These are phyloP conservation scores for Schwanniomyces occidentalis DNA, from an alignment of 805 yeast genomes.

Conservation along the genomic window DNA sequence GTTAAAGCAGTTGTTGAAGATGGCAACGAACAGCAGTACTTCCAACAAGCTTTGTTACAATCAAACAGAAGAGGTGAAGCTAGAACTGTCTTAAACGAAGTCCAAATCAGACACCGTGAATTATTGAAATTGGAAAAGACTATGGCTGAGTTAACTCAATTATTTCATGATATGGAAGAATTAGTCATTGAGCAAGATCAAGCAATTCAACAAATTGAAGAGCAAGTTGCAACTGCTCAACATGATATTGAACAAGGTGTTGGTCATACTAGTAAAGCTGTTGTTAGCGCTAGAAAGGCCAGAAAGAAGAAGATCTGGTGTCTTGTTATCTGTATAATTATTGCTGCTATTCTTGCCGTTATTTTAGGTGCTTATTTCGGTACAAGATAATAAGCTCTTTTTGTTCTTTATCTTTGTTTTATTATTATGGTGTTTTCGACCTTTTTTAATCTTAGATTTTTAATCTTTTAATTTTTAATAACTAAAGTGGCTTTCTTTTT, in stretches of 20 bases:
- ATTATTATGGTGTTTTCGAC: no score
- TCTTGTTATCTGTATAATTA: conserved; percentile 58
- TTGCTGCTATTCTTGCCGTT: conserved; percentile 64
- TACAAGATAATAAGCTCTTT: conserved; percentile 12
- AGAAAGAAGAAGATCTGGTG: conserved; percentile 92
- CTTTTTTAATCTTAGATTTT: no score
- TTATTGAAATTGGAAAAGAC: conserved; percentile 91
- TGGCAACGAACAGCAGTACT: conserved; percentile 83
- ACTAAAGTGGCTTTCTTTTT: no score
- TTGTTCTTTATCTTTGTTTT: no score
- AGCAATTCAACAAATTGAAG: conserved; percentile 77
- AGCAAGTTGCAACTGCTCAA: conserved; percentile 80
- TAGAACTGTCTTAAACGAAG: conserved; percentile 90
- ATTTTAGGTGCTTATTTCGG: conserved; percentile 65
- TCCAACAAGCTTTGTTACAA: conserved; percentile 87
- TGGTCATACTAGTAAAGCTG: conserved; percentile 90
- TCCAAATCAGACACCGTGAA: conserved; percentile 93
- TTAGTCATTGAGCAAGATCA: conserved; percentile 94
- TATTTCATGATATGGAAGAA: conserved; percentile 95
- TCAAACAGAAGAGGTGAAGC: conserved; percentile 94
- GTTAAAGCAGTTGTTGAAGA: conserved; percentile 84
- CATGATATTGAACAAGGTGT: conserved; percentile 91
- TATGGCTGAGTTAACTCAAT: conserved; percentile 91
- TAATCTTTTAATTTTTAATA: no score
- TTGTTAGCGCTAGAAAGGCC: conserved; percentile 81